Evolutionary conservation across 1,284 basidiomycete genomes (phyloP).

Genomic region (Cutaneotrichosporon mucoides): DNA sequence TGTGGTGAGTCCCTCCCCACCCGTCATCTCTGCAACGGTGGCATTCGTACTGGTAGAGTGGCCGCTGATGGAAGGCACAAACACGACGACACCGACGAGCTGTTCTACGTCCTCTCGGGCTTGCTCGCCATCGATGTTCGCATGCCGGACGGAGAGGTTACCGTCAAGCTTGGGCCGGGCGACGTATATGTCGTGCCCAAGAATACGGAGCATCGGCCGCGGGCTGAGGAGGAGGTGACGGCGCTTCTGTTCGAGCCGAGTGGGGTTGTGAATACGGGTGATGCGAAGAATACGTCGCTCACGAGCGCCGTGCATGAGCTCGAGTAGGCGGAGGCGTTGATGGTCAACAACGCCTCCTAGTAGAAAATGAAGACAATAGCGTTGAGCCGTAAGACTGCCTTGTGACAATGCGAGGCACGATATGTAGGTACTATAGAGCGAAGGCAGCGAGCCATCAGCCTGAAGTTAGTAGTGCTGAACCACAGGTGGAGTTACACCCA

Average conservation of each 20-base stretch:
- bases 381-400: too few species aligned
- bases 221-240: not conserved
- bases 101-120: conserved; percentile 11
- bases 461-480: too few species aligned
- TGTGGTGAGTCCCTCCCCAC: conserved; percentile 1
- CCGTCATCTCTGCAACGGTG: too few species aligned
- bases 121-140: conserved; percentile 4
- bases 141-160: not conserved
- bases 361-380: too few species aligned
- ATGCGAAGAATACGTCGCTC: not conserved
- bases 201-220: conserved; percentile 3
- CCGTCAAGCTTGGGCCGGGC: conserved; percentile 1
- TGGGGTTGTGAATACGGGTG: conserved; percentile 8
- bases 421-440: too few species aligned
- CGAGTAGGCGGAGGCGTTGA: not conserved
- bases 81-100: conserved; percentile 12
- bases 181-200: conserved; percentile 8
- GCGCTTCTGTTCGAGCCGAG: conserved; percentile 6
- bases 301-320: conserved; percentile 1
- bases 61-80: not conserved
- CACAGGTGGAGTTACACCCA: too few species aligned
- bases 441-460: too few species aligned
- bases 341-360: too few species aligned
- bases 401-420: too few species aligned
- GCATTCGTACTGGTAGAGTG: too few species aligned